Percentiles rank a stretch among this genome's conserved stretches.
These are phyloP conservation scores for Trichoderma hamatum DNA, from an alignment of 2,329 filamentous ascomycete genomes.

Conservation along the genomic window DNA sequence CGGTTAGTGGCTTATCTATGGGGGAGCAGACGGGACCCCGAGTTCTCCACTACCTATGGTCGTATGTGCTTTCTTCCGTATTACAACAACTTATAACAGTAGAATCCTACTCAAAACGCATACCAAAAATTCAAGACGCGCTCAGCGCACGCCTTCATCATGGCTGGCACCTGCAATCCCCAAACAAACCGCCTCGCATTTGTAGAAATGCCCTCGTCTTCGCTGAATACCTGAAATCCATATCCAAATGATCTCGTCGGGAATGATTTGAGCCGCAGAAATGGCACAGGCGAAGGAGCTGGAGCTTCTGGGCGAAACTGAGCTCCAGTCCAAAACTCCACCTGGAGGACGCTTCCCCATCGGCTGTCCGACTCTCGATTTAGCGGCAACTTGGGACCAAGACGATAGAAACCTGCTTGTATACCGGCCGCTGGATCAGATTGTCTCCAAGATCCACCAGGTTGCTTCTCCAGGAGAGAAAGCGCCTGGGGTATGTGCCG, in stretches of 20 bases:
- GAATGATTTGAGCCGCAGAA: conserved; percentile 5
- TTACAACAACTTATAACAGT: neutral
- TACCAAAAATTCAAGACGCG: neutral
- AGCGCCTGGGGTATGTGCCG: conserved; percentile 48
- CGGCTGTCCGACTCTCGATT: conserved; percentile 83
- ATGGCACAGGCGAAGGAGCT: conserved; percentile 42
- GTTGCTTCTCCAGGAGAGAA: conserved; percentile 45
- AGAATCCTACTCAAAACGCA: neutral
- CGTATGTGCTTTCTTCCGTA: neutral
- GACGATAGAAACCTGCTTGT: conserved; percentile 71
- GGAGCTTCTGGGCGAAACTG: conserved; percentile 58
- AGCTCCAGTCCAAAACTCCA: conserved; percentile 55
- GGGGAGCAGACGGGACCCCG: conserved; percentile 25
- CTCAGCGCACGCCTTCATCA: neutral
- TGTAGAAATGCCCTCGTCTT: neutral
- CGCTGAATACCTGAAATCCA: neutral
- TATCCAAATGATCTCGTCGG: too few species aligned
- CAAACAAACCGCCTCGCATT: neutral
- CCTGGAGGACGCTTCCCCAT: conserved; percentile 60
- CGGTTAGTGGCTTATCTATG: conserved; percentile 26
- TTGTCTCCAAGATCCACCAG: conserved; percentile 57
- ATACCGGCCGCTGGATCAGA: conserved; percentile 76
- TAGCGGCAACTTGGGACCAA: conserved; percentile 72
- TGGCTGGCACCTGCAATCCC: neutral
- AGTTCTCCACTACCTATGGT: conserved; percentile 25